Percentiles rank a stretch among this genome's conserved stretches.
Conservation (phyloP, 805 yeast genomes). For the Nakazawaea pomicola region DNA sequence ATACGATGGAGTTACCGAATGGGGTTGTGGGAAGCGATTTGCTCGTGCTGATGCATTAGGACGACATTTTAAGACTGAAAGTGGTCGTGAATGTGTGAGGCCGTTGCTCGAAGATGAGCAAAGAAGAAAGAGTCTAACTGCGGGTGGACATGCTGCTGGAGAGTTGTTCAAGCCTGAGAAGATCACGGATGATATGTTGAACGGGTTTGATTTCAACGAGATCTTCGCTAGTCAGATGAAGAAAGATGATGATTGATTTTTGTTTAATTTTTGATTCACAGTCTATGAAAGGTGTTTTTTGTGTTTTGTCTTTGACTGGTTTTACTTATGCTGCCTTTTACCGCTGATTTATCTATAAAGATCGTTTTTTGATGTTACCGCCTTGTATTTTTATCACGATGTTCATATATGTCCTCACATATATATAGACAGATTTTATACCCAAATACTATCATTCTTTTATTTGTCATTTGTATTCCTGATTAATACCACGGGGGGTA, state of each 20-base stretch:
- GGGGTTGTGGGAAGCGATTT: conserved; percentile 83
- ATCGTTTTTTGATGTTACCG: too few relatives aligned
- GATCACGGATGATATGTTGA: conserved; percentile 12
- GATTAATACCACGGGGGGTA: too few relatives aligned
- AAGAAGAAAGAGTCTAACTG: conserved; percentile 20
- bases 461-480: too few relatives aligned
- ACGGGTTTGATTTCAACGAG: conserved; percentile 9
- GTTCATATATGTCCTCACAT: too few relatives aligned
- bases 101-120: conserved; percentile 58
- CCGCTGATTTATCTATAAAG: too few relatives aligned
- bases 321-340: too few relatives aligned
- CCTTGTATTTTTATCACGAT: too few relatives aligned
- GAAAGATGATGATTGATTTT: conserved; percentile 18
- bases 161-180: neutral
- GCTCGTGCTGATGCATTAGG: conserved; percentile 78
- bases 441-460: too few relatives aligned
- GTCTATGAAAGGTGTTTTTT: neutral
- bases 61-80: conserved; percentile 75
- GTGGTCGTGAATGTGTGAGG: conserved; percentile 67
- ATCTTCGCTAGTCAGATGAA: conserved; percentile 12
- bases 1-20: conserved; percentile 44
- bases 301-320: neutral
- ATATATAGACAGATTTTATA: too few relatives aligned
- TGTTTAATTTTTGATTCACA: neutral
- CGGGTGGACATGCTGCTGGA: conserved; percentile 1